These are phyloP conservation scores for Geotrichum siamense DNA, from an alignment of 1,139 yeast genomes.

Conservation along the genomic window DNA sequence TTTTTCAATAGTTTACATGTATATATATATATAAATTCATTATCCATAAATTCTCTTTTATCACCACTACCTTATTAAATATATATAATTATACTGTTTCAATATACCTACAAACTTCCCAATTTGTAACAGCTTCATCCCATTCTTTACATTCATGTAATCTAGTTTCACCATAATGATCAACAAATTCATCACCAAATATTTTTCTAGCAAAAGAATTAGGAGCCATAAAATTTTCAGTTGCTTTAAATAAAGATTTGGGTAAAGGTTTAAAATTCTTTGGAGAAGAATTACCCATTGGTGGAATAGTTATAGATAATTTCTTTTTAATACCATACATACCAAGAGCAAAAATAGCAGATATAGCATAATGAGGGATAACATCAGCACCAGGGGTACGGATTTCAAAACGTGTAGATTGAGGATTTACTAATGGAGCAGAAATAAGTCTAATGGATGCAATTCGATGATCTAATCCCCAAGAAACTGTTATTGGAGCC, in stretches of 20 bases:
- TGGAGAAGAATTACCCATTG: slow-evolving; percentile 27
- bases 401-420: slow-evolving; percentile 33
- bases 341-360: slow-evolving; percentile 35
- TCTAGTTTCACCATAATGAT: slow-evolving; percentile 35
- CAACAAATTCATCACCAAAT: slow-evolving; percentile 35
- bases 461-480: slow-evolving; percentile 37
- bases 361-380: slow-evolving; percentile 34
- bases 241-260: slow-evolving; percentile 28
- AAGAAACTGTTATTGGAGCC: slow-evolving; percentile 37
- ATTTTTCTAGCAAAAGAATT: slow-evolving; percentile 32
- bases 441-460: slow-evolving; percentile 35
- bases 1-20: no score
- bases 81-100: slow-evolving; percentile 29
- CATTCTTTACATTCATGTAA: slow-evolving; percentile 31
- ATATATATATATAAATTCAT: no score
- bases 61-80: no score
- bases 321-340: slow-evolving; percentile 32
- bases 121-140: slow-evolving; percentile 35
- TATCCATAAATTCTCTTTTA: no score
- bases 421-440: slow-evolving; percentile 29
- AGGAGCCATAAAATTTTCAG: slow-evolving; percentile 27
- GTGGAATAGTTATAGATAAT: slow-evolving; percentile 28
- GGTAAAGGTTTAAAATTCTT: slow-evolving; percentile 30
- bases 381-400: slow-evolving; percentile 39
- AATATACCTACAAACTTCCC: slow-evolving; percentile 35